Evolutionary conservation across 2,329 filamentous ascomycete genomes (phyloP), one percentile per base, ranked within the genome.

Genomic region (Phialemonium atrogriseum): DNA sequence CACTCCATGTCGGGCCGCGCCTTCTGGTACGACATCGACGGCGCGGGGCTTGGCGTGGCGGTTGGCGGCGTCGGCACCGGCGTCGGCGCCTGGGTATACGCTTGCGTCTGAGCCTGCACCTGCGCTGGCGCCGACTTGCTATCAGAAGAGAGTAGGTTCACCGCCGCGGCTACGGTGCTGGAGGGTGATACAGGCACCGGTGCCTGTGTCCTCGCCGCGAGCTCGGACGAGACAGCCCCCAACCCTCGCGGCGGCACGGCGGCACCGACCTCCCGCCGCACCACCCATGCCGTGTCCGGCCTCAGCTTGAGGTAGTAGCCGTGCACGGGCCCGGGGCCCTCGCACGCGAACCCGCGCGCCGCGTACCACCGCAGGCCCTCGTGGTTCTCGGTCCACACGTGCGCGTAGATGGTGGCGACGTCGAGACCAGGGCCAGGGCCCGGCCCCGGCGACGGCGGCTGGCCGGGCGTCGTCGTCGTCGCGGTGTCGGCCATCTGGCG

Each of bases 301-400:
- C 67, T 63, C 22, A 82, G 59, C 45, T 71, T 74, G 44, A 69
- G 59, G 52, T 82, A 82, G 50, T 82, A 82, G 3, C 67, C 68
- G 20, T 61, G 50, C 8, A 78, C 50, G n/a, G 63, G 58, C 21
- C 60, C 50, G 10, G 42, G 45, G 10, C 58, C 62, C 29, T 66
- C 59, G 30, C 60, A 59, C 36, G 48, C 45, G 49, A 82, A 82
- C 3, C 74, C 73, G 8, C 73, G 64, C 15, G 62, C 60, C 19
- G 58, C 46, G 54, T 82, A 82, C 77, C 77, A 82, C 35, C 60
- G 60, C 38, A 80, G 53, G 0, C 68, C 77, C 13, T 80, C 76
- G 3, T 68, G 64, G 49, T 80, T 80, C 37, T 75, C 66, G 9
- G 76, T 77, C 77, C 77, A 82, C 11, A 81, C 77, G 50, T 82